Evolutionary conservation across 441 rosid genomes (phyloP), one percentile per base, ranked within the genome.

Genomic region (Pelargonium fulgidum): DNA sequence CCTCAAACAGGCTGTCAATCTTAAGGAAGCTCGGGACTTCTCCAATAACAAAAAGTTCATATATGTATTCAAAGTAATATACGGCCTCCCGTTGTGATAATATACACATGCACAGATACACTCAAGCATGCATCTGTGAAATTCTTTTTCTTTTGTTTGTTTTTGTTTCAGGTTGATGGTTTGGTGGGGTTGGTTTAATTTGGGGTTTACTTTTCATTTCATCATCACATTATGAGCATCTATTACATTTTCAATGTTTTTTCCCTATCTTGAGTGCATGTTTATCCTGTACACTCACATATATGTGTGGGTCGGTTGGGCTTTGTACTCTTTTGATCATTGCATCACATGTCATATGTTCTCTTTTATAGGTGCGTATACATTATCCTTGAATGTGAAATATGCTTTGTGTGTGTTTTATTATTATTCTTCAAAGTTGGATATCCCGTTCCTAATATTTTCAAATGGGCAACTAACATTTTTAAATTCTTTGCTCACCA

Each of bases 11-110:
- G 90, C 81, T 75, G 98, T 92, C 74, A 90, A 90, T 85, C 97
- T 94, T 50, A 94, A 92, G 84, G 99, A 90, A 80, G 98, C 97
- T 66, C 88, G 99, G 22, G 99, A 94, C 73, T 92, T 89, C 83
- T 87, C 91, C 65, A 75, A 81, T 47, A 85, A 81, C 64, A 86
- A 89, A 80, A 86, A 86, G 68, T 90, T 79, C 82, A 92, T 94
- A 70, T 94, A 94, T 80, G 85, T 90, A 64, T 94, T 94, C 81
- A 94, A 89, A 91, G 99, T 94, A 88, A 80, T 64, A 10, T 62
- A 65, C 42, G 63, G 66, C 39, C 64, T 48, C 24, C 22, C 39
- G 47, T 48, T 48, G n/a, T 48, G 62, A 7, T 7, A 47, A 19
- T 24, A 14, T 14, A 41, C 33, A 54, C 29, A 68, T 24, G 58